These are phyloP conservation scores for Thermomucor indicae-seudaticae DNA, from an alignment of 371 early-diverging fungal species.

Conservation along the genomic window DNA sequence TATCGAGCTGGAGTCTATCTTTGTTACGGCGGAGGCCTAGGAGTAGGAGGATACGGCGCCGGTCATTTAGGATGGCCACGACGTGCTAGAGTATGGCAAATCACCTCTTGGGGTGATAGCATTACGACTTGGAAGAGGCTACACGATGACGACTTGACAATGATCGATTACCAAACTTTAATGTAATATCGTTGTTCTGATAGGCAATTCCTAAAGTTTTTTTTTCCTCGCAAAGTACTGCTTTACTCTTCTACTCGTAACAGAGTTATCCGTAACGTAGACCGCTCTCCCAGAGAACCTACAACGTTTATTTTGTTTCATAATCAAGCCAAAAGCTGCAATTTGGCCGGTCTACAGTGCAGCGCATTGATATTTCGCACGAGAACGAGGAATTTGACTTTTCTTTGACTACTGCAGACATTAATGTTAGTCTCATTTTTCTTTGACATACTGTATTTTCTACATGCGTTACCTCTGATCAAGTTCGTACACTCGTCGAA, in stretches of 20 bases:
- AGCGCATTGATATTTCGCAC: slow-evolving; percentile 46
- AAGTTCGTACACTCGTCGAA: slow-evolving; percentile 20
- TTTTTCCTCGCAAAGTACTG: too few relatives aligned
- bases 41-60: slow-evolving; percentile 52
- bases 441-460: not conserved
- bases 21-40: slow-evolving; percentile 51
- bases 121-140: slow-evolving; percentile 50
- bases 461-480: slow-evolving; percentile 23
- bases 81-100: slow-evolving; percentile 42
- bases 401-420: slow-evolving; percentile 26
- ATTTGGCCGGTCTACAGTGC: slow-evolving; percentile 45
- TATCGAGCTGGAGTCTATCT: slow-evolving; percentile 38
- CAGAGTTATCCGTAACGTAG: not conserved
- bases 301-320: not conserved
- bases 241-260: not conserved
- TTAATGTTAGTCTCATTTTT: not conserved
- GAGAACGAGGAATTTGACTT: slow-evolving; percentile 41
- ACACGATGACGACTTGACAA: slow-evolving; percentile 28
- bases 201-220: too few relatives aligned
- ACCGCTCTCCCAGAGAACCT: not conserved
- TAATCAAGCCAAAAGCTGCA: slow-evolving; percentile 28
- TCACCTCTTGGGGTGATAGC: slow-evolving; percentile 27
- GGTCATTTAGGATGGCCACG: slow-evolving; percentile 39
- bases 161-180: slow-evolving; percentile 44
- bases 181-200: too few relatives aligned